Percentiles rank a stretch among this genome's conserved stretches.
Evolutionary conservation across 2,329 filamentous ascomycete species (phyloP).

Genomic region (Tympanopsis confertula): DNA sequence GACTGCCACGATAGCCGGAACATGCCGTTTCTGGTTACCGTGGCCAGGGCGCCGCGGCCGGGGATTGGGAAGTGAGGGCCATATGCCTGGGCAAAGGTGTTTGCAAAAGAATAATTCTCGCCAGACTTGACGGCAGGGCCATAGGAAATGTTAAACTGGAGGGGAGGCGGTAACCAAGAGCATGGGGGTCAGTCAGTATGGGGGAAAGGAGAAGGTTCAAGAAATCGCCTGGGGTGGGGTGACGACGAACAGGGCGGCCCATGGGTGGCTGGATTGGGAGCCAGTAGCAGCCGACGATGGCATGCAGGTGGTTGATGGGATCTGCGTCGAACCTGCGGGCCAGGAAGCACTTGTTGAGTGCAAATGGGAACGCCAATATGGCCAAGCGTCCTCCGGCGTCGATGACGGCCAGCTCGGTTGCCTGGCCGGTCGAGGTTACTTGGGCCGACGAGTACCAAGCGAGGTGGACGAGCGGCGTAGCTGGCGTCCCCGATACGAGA

Average conservation of each 20-base stretch:
- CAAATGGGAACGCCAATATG: constrained; percentile 60
- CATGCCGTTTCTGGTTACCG: constrained; percentile 62
- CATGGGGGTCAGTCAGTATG: not conserved
- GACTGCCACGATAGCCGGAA: constrained; percentile 71
- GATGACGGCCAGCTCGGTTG: constrained; percentile 63
- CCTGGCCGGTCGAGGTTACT: constrained; percentile 42
- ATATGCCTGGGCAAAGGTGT: constrained; percentile 49
- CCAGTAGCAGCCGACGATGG: constrained; percentile 80
- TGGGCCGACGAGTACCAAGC: constrained; percentile 74
- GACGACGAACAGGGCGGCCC: too few species aligned
- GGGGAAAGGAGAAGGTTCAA: constrained; percentile 5
- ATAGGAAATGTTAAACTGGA: constrained; percentile 33
- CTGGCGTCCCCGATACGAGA: constrained; percentile 46
- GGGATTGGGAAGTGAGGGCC: constrained; percentile 65
- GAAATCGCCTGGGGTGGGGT: constrained; percentile 23
- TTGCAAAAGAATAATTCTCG: constrained; percentile 58
- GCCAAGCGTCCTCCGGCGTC: constrained; percentile 69
- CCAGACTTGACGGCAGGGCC: constrained; percentile 54
- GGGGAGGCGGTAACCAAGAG: not conserved
- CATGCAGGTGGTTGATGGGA: constrained; percentile 60
- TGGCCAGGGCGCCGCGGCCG: constrained; percentile 63
- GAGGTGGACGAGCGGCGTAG: constrained; percentile 64
- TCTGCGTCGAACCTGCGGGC: constrained; percentile 56
- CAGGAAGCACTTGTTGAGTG: constrained; percentile 60
- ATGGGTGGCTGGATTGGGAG: constrained; percentile 44